Evolutionary conservation across 495 filamentous ascomycete species (phyloP).

Genomic region (Penicillium antarcticum): DNA sequence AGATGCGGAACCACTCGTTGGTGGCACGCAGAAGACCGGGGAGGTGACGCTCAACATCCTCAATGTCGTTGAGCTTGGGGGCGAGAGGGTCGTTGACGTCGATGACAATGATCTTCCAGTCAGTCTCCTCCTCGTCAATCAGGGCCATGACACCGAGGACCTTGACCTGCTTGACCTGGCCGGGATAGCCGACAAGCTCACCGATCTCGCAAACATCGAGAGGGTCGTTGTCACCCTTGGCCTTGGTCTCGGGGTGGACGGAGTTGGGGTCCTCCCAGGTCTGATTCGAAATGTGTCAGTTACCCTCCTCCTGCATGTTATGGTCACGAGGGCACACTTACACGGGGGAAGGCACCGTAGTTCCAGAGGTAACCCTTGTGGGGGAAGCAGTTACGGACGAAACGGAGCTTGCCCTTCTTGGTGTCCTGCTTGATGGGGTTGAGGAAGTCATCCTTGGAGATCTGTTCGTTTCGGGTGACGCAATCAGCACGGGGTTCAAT

Average conservation of each 20-base stretch:
- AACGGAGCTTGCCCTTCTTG: constrained; percentile 68
- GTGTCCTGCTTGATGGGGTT: constrained; percentile 88
- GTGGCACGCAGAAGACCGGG: constrained; percentile 94
- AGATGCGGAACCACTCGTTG: constrained; percentile 99
- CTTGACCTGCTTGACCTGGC: constrained; percentile 99
- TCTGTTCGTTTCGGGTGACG: constrained; percentile 45
- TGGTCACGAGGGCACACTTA: constrained; percentile 34
- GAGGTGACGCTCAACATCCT: constrained; percentile 98
- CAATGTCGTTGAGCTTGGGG: constrained; percentile 94
- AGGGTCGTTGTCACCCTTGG: constrained; percentile 99
- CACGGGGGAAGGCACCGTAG: constrained; percentile 98
- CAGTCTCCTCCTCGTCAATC: constrained; percentile 98
- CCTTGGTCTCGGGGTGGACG: constrained; percentile 97
- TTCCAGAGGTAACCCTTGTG: constrained; percentile 99
- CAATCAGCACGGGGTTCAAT: constrained; percentile 14
- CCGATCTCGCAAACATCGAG: constrained; percentile 99
- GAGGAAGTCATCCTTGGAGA: constrained; percentile 94
- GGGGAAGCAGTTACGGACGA: constrained; percentile 99
- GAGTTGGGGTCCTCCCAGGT: constrained; percentile 99
- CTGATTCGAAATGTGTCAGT: constrained; percentile 39
- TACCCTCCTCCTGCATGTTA: not conserved
- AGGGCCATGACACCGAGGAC: constrained; percentile 98
- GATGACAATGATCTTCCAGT: constrained; percentile 99
- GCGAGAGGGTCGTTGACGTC: constrained; percentile 97
- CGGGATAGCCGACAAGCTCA: constrained; percentile 90